Evolutionary conservation across 2,329 filamentous ascomycete species (phyloP), one percentile per base, ranked within the genome.

Genomic region (Microcyclospora tardicrescens): DNA sequence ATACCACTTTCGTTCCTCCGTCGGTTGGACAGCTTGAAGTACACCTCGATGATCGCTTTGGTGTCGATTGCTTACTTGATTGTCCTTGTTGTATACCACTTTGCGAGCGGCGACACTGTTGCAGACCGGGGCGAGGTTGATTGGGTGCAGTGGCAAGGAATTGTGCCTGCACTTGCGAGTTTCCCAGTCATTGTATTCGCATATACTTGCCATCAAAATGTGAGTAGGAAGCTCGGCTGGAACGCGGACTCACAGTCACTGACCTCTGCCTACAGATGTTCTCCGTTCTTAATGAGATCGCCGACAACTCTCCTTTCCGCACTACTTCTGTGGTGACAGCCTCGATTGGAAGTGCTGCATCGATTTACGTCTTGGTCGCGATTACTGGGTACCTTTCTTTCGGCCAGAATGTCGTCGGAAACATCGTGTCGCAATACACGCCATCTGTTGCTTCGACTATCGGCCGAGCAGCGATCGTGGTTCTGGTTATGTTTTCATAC

Each of bases 121-220:
- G 72, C 75, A 13, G 76, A 82, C 37, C 75, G 84, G 38, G 81
- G 84, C 10, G 73, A 79, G 9, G 76, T 98, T 43, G 76, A 82
- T 35, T 65, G 85, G 24, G 70, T 95, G 45, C 66, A 75, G 44
- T 94, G 85, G 80, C 80, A 77, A 33, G 84, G 89, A 6, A 71
- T 84, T 2, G 69, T 93, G 9, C 74, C 81, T 28, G 79, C 82
- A 6, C 68, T 98, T 38, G 85, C 84, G 50, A 87, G 83, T 45
- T 76, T 98, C 47, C 91, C 91, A 0, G 86, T 98, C 38, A 87
- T 96, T 40, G 84, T 98, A 2, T 98, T 98, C 68, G 91, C 89
- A n/a, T 98, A 96, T 60, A 98, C 91, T 1, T 98, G 91, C 59
- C 91, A 98, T 61, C 91, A 98, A 56, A 98, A 98, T 59, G 84